These are phyloP conservation scores for Albatrellus ellisii DNA, from an alignment of 768 basidiomycete species.

Conservation along the genomic window DNA sequence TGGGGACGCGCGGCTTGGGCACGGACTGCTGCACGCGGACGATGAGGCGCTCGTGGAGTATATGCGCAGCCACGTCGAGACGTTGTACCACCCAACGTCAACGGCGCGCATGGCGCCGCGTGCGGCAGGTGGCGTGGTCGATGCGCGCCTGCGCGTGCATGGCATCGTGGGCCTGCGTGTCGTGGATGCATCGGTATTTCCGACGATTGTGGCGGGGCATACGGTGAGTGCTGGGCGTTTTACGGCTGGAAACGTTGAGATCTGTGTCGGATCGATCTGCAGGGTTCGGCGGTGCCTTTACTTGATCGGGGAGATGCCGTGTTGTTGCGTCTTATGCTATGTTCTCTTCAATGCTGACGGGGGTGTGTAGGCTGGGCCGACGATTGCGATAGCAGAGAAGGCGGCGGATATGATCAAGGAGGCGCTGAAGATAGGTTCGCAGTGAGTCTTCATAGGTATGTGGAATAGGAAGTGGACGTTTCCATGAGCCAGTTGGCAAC, in stretches of 20 bases:
- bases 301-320: background rate
- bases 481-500: no score
- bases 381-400: slow-evolving; percentile 20
- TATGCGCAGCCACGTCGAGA: slow-evolving; percentile 23
- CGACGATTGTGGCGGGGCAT: slow-evolving; percentile 30
- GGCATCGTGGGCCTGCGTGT: slow-evolving; percentile 30
- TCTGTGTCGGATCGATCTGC: no score
- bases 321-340: background rate
- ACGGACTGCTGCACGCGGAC: slow-evolving; percentile 21
- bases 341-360: background rate
- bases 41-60: slow-evolving; percentile 24
- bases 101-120: slow-evolving; percentile 27
- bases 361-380: slow-evolving; percentile 15
- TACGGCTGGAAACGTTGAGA: background rate
- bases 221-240: slow-evolving; percentile 22
- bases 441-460: no score
- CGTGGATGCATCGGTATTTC: slow-evolving; percentile 33
- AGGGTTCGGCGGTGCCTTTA: background rate
- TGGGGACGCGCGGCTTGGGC: slow-evolving; percentile 23
- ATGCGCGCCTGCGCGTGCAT: slow-evolving; percentile 28
- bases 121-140: slow-evolving; percentile 28
- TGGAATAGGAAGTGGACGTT: no score
- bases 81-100: slow-evolving; percentile 31
- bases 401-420: slow-evolving; percentile 20
- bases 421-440: no score